Evolutionary conservation across 345 rosid genomes (phyloP).

Genomic region (Stellera chamaejasme): DNA sequence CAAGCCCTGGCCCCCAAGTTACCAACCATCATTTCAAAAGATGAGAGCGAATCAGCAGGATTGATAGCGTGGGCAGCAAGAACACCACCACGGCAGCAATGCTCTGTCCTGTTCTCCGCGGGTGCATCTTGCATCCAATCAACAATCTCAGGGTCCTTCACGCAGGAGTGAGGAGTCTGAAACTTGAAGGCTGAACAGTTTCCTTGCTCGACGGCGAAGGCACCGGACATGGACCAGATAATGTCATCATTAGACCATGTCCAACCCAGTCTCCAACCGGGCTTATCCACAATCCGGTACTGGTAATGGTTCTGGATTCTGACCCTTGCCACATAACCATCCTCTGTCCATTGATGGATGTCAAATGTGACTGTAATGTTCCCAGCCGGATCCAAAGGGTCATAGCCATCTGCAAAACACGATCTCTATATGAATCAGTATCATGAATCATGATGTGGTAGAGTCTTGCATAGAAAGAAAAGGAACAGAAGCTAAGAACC

Average conservation of each 20-base stretch:
- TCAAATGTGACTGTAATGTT: conserved; percentile 45
- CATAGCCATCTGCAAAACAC: conserved; percentile 45
- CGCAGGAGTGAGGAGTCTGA: conserved; percentile 37
- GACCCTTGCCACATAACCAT: conserved; percentile 51
- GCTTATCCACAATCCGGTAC: conserved; percentile 35
- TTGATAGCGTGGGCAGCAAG: conserved; percentile 43
- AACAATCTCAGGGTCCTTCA: conserved; percentile 28
- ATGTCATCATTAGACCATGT: conserved; percentile 37
- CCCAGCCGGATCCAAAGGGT: conserved; percentile 57
- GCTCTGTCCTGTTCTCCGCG: conserved; percentile 18
- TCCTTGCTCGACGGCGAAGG: conserved; percentile 46
- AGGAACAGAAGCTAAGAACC: conserved; percentile 1
- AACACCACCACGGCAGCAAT: conserved; percentile 38
- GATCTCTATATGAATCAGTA: not conserved
- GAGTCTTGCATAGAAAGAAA: too few relatives aligned
- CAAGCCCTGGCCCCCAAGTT: conserved; percentile 17
- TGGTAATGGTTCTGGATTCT: conserved; percentile 41
- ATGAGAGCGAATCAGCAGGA: conserved; percentile 38
- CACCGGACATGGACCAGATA: conserved; percentile 43
- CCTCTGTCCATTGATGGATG: conserved; percentile 22
- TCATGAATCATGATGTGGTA: too few relatives aligned
- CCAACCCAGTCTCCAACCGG: conserved; percentile 58
- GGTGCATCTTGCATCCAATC: conserved; percentile 32
- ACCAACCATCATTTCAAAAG: conserved; percentile 39
- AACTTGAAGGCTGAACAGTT: conserved; percentile 29